These are phyloP conservation scores for Russula sp. DNA, from an alignment of 768 basidiomycete species.

Conservation along the genomic window DNA sequence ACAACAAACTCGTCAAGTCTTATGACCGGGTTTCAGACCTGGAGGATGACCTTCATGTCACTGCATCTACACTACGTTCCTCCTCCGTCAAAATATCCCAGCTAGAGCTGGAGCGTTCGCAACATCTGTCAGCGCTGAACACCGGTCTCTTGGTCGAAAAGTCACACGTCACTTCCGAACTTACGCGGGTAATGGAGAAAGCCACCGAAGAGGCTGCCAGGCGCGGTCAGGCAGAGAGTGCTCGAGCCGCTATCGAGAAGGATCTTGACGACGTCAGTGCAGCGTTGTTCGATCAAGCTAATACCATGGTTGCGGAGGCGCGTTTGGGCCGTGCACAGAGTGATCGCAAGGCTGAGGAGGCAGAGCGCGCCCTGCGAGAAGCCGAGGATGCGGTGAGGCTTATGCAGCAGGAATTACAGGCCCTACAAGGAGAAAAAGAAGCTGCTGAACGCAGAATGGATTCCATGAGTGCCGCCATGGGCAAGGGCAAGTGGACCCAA, in stretches of 20 bases:
- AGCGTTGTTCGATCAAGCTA: constrained; percentile 84
- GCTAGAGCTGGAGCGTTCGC: constrained; percentile 77
- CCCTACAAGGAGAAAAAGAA: constrained; percentile 62
- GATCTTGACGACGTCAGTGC: constrained; percentile 95
- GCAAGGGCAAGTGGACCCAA: constrained; percentile 66
- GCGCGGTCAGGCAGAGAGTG: constrained; percentile 85
- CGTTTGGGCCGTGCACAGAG: constrained; percentile 58
- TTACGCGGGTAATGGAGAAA: constrained; percentile 89
- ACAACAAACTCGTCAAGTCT: constrained; percentile 85
- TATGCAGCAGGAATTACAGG: constrained; percentile 84
- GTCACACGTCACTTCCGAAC: constrained; percentile 82
- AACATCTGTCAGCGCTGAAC: constrained; percentile 85
- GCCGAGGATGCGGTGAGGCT: constrained; percentile 81
- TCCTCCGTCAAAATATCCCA: constrained; percentile 65
- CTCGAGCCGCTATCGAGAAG: constrained; percentile 78
- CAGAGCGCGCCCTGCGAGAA: constrained; percentile 70
- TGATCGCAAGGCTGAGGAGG: constrained; percentile 68
- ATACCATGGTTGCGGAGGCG: constrained; percentile 97
- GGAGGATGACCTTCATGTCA: constrained; percentile 79
- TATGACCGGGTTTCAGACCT: constrained; percentile 91
- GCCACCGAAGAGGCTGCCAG: constrained; percentile 92
- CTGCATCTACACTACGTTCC: constrained; percentile 50
- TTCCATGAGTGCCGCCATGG: constrained; percentile 47
- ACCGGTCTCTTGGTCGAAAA: constrained; percentile 91
- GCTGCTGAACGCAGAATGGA: constrained; percentile 46